A percentile compares a stretch with the other conserved stretches of the same genome.
phyloP scores from a whole-genome alignment of 441 rosid genomes.

The Pelargonium myrrhifolium region DNA sequence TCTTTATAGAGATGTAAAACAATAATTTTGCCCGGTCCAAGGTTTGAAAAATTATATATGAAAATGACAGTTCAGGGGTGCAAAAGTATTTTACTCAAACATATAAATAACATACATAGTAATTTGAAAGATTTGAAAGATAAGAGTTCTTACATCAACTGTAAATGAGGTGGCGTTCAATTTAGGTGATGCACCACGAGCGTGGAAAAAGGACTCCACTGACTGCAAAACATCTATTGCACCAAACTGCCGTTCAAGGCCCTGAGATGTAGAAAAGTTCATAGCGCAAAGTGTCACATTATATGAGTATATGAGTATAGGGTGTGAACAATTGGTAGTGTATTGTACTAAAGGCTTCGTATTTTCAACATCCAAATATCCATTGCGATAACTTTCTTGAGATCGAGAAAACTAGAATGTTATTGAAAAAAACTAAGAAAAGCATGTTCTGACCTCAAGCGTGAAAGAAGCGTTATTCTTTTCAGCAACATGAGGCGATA shows the following conservation, averaged over 20 bases:
- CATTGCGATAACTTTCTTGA: conserved; percentile 2
- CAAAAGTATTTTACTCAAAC: background rate
- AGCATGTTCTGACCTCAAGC: conserved; percentile 55
- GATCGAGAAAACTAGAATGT: background rate
- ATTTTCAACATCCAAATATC: background rate
- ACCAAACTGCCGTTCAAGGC: conserved; percentile 63
- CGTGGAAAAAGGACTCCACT: conserved; percentile 49
- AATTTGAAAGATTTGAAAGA: conserved; percentile 8
- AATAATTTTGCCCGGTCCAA: too few relatives aligned
- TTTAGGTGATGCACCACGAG: conserved; percentile 55
- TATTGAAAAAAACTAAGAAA: conserved; percentile 4
- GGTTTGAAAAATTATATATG: too few relatives aligned
- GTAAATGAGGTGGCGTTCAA: conserved; percentile 49
- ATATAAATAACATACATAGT: conserved; percentile 5
- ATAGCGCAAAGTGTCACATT: background rate
- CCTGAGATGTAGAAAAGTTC: conserved; percentile 32
- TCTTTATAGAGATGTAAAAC: too few relatives aligned
- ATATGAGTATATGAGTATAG: background rate
- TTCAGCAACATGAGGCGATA: conserved; percentile 36
- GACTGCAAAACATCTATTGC: conserved; percentile 64
- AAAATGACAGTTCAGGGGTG: background rate
- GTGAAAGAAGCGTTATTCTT: conserved; percentile 52
- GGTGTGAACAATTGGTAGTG: background rate
- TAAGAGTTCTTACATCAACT: conserved; percentile 56
- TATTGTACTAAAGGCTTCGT: conserved; percentile 5